Evolutionary conservation across 352 stramenopile species (phyloP), one percentile per base, ranked within the genome.

Genomic region (Globisporangium sylvaticum): DNA sequence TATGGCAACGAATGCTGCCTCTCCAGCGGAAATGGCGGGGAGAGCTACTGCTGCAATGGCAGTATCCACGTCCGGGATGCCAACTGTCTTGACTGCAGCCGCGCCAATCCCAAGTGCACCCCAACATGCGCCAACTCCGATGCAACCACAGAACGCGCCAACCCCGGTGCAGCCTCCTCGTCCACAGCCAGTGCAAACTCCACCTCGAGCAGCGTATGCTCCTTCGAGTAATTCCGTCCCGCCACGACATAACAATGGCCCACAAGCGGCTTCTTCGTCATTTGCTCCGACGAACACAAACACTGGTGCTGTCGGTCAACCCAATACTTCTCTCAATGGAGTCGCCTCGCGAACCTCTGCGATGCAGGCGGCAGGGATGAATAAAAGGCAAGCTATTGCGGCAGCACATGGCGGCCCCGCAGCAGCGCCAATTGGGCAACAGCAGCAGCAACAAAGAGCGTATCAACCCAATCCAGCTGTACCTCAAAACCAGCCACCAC

Each of bases 361-460:
- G 12, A 64, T 87, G 37, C 81, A 84, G 37, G 57, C 69, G 22
- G 59, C 66, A 59, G 57, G 77, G 14, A 71, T 63, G 53, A 70
- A 70, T 42, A 73, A 73, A 37, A 64, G 66, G 18, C 62, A 66
- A 67, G 62, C 70, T 65, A 52, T 62, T 5, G 57, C 44, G 15
- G 65, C 68, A 29, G 48, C 46, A 46, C 44, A 37, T 25, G 46
- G 18, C 18, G 62, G 65, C 12, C 53, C 61, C 24, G 53, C 64
- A 56, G 42, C 64, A 32, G 14, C 62, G 42, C 67, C 25, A 20
- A 65, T 64, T 4, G 50, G 22, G 14, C 61, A 68, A 62, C 70
- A 61, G 22, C n/a, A n/a, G 24, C 63, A 71, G 7, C 67, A 70
- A 24, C 60, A 74, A 39, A 61, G 69, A 27, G 46, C 27, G 18